These are phyloP conservation scores for Neospora caninum DNA, from an alignment of 169 alveolate genomes.

Conservation along the genomic window DNA sequence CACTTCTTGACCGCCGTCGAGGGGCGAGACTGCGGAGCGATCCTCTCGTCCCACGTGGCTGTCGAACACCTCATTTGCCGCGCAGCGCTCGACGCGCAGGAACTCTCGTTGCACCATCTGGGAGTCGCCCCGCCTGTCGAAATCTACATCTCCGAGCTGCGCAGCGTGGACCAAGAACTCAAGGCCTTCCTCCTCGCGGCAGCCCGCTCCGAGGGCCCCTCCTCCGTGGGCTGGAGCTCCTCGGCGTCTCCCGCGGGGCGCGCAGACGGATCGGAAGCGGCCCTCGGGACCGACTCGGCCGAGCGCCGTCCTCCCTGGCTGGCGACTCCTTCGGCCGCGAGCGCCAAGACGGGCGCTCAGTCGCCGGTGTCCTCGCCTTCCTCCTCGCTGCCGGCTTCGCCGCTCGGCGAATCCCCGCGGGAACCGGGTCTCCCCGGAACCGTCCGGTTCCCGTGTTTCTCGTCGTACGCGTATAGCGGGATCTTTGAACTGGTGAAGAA, in stretches of 20 bases:
- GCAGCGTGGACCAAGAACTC: neutral
- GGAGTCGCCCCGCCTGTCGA: conserved; percentile 18
- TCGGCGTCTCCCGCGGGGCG: neutral
- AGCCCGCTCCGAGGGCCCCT: neutral
- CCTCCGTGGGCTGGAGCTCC: neutral
- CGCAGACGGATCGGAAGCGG: neutral
- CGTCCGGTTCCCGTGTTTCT: neutral
- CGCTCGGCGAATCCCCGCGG: neutral
- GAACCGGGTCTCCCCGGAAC: neutral
- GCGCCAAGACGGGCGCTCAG: neutral
- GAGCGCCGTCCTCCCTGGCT: too few species aligned
- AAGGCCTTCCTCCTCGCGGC: conserved; percentile 1
- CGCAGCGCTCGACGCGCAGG: conserved; percentile 31
- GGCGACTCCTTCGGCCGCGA: too few species aligned
- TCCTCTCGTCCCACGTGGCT: neutral
- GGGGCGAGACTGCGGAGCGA: neutral
- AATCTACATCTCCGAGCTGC: neutral
- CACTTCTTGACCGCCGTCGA: neutral
- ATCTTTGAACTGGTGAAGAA: neutral
- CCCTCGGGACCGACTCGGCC: neutral
- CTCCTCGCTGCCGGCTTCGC: neutral
- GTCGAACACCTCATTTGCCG: neutral
- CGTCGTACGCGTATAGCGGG: conserved; percentile 21
- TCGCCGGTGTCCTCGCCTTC: neutral
- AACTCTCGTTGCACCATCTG: neutral